A percentile compares a stretch with the other conserved stretches of the same genome.
phyloP scores from a whole-genome alignment of 1,139 yeast genomes.

The Sugiyamaella sp. region DNA sequence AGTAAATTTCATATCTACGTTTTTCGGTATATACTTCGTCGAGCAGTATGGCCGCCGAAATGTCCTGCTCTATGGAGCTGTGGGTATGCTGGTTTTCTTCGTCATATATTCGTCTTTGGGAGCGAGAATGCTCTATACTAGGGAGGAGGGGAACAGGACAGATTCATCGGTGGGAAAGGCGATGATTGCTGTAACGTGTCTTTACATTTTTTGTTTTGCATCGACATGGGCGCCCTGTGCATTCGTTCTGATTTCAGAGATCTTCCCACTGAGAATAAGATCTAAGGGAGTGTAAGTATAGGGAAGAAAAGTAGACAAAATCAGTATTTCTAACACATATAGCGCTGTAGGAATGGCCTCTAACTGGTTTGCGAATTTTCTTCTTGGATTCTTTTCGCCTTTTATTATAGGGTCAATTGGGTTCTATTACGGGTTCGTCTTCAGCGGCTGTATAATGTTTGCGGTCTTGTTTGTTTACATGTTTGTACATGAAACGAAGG shows the following conservation, averaged over 20 bases:
- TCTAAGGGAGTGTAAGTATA: constrained; percentile 65
- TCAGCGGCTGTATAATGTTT: constrained; percentile 66
- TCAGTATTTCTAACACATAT: not conserved
- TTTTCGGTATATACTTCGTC: constrained; percentile 65
- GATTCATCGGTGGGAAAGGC: constrained; percentile 49
- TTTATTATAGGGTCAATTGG: constrained; percentile 52
- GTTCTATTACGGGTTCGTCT: constrained; percentile 71
- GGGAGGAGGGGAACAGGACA: constrained; percentile 40
- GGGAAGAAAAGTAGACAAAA: not conserved
- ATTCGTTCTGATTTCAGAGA: constrained; percentile 77
- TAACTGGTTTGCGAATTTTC: constrained; percentile 80
- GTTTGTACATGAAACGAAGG: constrained; percentile 73
- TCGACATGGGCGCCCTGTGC: constrained; percentile 89
- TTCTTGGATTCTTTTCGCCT: constrained; percentile 54
- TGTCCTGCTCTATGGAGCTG: constrained; percentile 65
- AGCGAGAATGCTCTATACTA: constrained; percentile 59
- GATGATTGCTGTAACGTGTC: constrained; percentile 75
- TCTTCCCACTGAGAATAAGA: constrained; percentile 77
- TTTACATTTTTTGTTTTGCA: constrained; percentile 82
- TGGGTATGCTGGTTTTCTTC: constrained; percentile 66
- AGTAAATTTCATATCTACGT: constrained; percentile 77
- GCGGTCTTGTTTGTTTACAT: constrained; percentile 56
- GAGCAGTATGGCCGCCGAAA: constrained; percentile 73
- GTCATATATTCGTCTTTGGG: constrained; percentile 72
- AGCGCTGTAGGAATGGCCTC: constrained; percentile 61